Conservation (phyloP, 148 eudicot species). For the Hydrangea macrophylla region DNA sequence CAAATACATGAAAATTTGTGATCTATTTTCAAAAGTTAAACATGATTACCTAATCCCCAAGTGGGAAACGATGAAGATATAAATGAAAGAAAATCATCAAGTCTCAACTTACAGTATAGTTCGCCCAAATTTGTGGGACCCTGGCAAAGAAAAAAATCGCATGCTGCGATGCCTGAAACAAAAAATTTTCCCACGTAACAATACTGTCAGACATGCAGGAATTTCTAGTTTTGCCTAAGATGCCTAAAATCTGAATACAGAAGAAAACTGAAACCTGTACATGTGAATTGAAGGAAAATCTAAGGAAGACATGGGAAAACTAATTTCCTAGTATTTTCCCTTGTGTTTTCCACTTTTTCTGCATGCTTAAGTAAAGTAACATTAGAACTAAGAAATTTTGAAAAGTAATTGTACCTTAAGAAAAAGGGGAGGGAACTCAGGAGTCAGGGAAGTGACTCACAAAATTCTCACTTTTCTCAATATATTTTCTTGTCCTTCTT, state of each 20-base stretch:
- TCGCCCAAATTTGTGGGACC: constrained; percentile 87
- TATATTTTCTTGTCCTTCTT: no score
- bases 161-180: constrained; percentile 84
- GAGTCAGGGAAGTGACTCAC: no score
- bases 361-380: no score
- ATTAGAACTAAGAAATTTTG: no score
- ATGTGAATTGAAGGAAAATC: neutral
- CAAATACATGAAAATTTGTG: neutral
- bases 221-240: neutral
- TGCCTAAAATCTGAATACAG: neutral
- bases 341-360: no score
- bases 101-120: constrained; percentile 45
- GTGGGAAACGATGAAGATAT: neutral
- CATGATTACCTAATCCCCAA: neutral
- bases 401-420: no score
- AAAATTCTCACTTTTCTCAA: no score
- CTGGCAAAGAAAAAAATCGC: constrained; percentile 88
- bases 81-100: neutral
- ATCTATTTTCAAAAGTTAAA: neutral
- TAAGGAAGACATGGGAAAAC: neutral
- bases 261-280: neutral
- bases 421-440: no score
- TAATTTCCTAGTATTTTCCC: no score
- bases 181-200: constrained; percentile 7
- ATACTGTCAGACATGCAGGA: neutral